These are phyloP conservation scores for Ramaria rubella DNA, from an alignment of 768 basidiomycete species.

Conservation along the genomic window DNA sequence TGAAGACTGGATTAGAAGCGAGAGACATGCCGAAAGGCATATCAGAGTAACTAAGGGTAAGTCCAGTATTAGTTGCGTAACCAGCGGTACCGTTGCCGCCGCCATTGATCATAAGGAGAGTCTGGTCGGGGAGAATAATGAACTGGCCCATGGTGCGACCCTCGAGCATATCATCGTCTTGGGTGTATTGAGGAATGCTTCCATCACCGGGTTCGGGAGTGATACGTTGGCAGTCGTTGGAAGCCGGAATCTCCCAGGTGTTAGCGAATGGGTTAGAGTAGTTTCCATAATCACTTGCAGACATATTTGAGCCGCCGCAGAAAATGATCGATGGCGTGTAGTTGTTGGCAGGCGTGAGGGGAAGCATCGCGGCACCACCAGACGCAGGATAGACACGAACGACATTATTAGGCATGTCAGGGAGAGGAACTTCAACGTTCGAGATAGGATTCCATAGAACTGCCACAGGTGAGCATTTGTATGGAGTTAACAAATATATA, in stretches of 20 bases:
- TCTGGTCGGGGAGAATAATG: constrained; percentile 73
- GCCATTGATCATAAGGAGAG: constrained; percentile 77
- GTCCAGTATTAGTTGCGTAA: constrained; percentile 54
- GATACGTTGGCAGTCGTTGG: constrained; percentile 71
- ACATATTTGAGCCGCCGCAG: constrained; percentile 78
- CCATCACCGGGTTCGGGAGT: constrained; percentile 79
- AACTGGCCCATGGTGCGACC: constrained; percentile 91
- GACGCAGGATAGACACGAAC: constrained; percentile 87
- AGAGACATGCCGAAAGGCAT: constrained; percentile 73
- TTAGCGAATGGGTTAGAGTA: constrained; percentile 68
- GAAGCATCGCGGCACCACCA: constrained; percentile 83
- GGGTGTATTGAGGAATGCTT: constrained; percentile 48
- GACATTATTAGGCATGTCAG: constrained; percentile 66
- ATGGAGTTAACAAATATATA: constrained; percentile 6
- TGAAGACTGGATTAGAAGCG: constrained; percentile 71
- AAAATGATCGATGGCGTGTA: constrained; percentile 82
- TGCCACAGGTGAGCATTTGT: constrained; percentile 17
- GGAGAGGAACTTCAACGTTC: constrained; percentile 57
- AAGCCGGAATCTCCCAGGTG: constrained; percentile 67
- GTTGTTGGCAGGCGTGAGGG: constrained; percentile 83
- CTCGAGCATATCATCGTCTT: constrained; percentile 71
- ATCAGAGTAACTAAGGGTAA: constrained; percentile 31
- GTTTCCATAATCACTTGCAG: constrained; percentile 65
- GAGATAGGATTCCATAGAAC: constrained; percentile 46
- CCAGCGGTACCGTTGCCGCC: constrained; percentile 84